A percentile compares a stretch with the other conserved stretches of the same genome.
phyloP scores from a whole-genome alignment of 208 protist genomes.

The Naegleria gruberi region DNA sequence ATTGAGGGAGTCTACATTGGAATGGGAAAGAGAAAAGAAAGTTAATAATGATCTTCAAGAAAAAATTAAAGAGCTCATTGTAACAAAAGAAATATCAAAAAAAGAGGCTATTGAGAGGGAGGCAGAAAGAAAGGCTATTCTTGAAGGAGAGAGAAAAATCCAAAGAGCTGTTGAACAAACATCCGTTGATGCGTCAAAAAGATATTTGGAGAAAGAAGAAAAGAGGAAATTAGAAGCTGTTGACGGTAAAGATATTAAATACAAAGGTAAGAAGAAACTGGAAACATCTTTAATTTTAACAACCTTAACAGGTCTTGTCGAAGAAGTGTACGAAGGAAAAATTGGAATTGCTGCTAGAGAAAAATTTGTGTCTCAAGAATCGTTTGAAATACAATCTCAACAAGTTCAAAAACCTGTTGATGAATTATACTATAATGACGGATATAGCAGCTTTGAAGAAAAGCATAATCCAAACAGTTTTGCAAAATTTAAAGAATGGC shows the following conservation, averaged over 20 bases:
- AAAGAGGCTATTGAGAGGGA: not conserved
- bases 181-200: not conserved
- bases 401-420: not conserved
- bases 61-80: not conserved
- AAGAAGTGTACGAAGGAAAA: not conserved
- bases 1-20: not conserved
- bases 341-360: not conserved
- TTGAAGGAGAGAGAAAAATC: not conserved
- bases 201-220: not conserved
- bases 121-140: not conserved
- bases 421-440: not conserved
- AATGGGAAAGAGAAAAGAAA: not conserved
- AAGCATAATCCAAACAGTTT: not conserved
- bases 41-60: not conserved
- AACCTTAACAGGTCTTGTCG: not conserved
- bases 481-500: constrained; percentile 5
- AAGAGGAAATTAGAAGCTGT: not conserved
- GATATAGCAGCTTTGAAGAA: not conserved
- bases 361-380: not conserved
- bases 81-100: not conserved
- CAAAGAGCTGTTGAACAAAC: not conserved
- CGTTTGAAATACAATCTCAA: too few species aligned
- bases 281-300: not conserved
- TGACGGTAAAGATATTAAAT: not conserved
- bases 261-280: not conserved